Percentiles rank a stretch among this genome's conserved stretches.
Evolutionary conservation across 2,329 filamentous ascomycete genomes (phyloP).

Genomic region (Beauveria rudraprayagi): DNA sequence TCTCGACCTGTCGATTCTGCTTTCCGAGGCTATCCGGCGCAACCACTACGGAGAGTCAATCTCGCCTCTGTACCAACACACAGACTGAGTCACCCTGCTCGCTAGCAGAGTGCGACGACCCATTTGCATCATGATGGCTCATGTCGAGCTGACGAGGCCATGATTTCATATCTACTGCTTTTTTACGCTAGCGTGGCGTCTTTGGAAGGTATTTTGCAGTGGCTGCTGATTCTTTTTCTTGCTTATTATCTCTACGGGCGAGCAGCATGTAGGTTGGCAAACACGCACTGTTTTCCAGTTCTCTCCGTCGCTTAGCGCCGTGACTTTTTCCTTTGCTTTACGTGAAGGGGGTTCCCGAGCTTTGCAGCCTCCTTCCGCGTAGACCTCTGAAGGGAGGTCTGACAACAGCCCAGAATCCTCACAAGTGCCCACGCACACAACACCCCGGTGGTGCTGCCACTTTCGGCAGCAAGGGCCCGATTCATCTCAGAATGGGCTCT

Average conservation of each 20-base stretch:
- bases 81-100: constrained; percentile 36
- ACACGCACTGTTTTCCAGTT: constrained; percentile 9
- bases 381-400: not conserved
- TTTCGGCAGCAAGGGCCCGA: constrained; percentile 64
- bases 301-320: not conserved
- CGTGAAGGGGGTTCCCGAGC: constrained; percentile 11
- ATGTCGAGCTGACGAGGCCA: constrained; percentile 10
- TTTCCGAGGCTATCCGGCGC: constrained; percentile 86
- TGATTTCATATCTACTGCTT: constrained; percentile 10
- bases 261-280: constrained; percentile 12
- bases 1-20: constrained; percentile 77
- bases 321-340: constrained; percentile 13
- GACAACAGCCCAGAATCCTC: not conserved
- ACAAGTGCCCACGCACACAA: not conserved
- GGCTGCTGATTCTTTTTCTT: not conserved
- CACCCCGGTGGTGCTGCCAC: constrained; percentile 63
- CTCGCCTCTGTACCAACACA: constrained; percentile 60
- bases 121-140: constrained; percentile 11
- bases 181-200: constrained; percentile 30
- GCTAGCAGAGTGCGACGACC: constrained; percentile 10
- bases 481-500: constrained; percentile 61
- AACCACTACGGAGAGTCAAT: constrained; percentile 94
- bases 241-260: not conserved
- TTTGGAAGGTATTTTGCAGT: constrained; percentile 14
- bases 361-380: not conserved